phyloP scores from a whole-genome alignment of 192 early-diverging fungal species.

The Coemansia sp. region DNA sequence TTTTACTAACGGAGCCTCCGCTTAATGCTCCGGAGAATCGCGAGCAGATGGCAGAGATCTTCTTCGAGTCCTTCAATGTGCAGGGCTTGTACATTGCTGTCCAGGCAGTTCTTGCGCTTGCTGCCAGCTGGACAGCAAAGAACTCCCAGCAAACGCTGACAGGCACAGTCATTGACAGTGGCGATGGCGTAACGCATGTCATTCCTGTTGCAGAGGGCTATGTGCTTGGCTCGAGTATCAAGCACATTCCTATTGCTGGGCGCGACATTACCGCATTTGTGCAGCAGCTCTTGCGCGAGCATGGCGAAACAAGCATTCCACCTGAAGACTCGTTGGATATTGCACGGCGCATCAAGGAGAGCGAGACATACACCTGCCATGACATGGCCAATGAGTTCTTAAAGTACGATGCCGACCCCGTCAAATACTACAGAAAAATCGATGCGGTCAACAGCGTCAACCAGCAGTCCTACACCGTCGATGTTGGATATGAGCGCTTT shows the following conservation, averaged over 20 bases:
- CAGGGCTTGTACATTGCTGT: slow-evolving; percentile 98
- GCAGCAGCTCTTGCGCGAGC: slow-evolving; percentile 95
- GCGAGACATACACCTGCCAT: slow-evolving; percentile 93
- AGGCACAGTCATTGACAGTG: slow-evolving; percentile 97
- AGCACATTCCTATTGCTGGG: slow-evolving; percentile 98
- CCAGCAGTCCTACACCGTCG: slow-evolving; percentile 82
- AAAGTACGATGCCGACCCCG: slow-evolving; percentile 85
- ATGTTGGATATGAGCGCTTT: slow-evolving; percentile 98
- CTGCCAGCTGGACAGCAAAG: slow-evolving; percentile 89
- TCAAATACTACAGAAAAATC: slow-evolving; percentile 86
- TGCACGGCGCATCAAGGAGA: slow-evolving; percentile 95
- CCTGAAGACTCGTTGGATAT: slow-evolving; percentile 95
- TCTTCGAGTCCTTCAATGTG: slow-evolving; percentile 99
- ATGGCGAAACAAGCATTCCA: slow-evolving; percentile 90
- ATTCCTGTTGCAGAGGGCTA: slow-evolving; percentile 99
- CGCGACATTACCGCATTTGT: slow-evolving; percentile 97
- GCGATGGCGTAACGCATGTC: slow-evolving; percentile 99
- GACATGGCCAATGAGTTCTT: slow-evolving; percentile 98
- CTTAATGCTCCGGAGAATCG: slow-evolving; percentile 98
- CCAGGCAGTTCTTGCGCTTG: slow-evolving; percentile 97
- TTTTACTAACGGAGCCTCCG: slow-evolving; percentile 96
- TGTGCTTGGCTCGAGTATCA: slow-evolving; percentile 96
- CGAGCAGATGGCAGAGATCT: slow-evolving; percentile 98
- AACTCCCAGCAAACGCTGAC: slow-evolving; percentile 87
- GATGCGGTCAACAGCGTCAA: slow-evolving; percentile 86